Conservation (phyloP, 1,284 basidiomycete genomes). For the Stereum hirsutum region DNA sequence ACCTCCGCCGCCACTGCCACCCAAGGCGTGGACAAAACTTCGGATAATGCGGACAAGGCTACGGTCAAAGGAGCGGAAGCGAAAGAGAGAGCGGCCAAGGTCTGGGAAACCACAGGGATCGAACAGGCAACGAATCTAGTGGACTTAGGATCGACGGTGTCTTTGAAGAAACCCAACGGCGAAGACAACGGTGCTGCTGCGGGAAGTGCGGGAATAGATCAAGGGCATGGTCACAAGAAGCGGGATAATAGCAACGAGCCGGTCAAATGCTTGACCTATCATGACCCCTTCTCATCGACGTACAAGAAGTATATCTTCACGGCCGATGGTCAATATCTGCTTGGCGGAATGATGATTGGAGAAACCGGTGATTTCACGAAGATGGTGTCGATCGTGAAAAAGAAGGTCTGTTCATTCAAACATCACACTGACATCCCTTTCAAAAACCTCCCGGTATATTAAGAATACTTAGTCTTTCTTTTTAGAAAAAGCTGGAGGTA, state of each 20-base stretch:
- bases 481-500: background rate
- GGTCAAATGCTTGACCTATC: background rate
- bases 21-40: too few relatives aligned
- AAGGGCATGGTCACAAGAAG: too few relatives aligned
- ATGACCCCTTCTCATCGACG: background rate
- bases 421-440: too few relatives aligned
- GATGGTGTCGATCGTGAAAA: constrained; percentile 1
- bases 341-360: constrained; percentile 2
- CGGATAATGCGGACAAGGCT: background rate
- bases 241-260: background rate
- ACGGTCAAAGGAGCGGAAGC: background rate
- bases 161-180: background rate
- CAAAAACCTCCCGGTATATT: too few relatives aligned
- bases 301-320: constrained; percentile 4
- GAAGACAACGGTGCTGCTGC: too few relatives aligned
- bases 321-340: constrained; percentile 1
- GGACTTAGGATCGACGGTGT: background rate
- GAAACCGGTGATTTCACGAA: background rate
- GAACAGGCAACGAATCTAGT: background rate
- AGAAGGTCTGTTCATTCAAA: too few relatives aligned
- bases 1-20: too few relatives aligned
- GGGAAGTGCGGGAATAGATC: too few relatives aligned
- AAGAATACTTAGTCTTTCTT: too few relatives aligned
- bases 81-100: background rate
- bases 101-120: background rate